Evolutionary conservation across 139 green algal species (phyloP), one percentile per base, ranked within the genome.

Genomic region (Closterium sp.): DNA sequence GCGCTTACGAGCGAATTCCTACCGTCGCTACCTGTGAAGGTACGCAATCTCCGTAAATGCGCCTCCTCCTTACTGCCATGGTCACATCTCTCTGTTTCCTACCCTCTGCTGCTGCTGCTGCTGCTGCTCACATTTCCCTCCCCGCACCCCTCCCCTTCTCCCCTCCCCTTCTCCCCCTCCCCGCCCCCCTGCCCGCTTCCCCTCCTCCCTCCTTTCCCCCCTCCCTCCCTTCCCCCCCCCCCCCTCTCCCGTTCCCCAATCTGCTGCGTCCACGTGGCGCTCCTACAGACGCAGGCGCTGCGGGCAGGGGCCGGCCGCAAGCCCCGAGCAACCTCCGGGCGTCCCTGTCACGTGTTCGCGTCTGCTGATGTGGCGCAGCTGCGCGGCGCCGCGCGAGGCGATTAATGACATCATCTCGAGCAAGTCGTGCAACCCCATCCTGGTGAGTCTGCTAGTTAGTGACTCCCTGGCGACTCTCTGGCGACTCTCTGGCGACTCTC

Each of bases 381-480:
- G 30, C n/a, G 31, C 23, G 90, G 90, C 1, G 90, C n/a, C 90
- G 16, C 93, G n/a, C n/a, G 33, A 93, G 33, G 90, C 87, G n/a
- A 92, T 93, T 32, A 93, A 93, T 55, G 90, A 93, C 36, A 90
- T 94, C 19, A 92, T 94, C 28, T 23, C 90, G 28, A 94, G 91
- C 91, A 94, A 88, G 34, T 81, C 33, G 31, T 92, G 88, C 88
- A 94, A 93, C 43, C 91, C 91, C 30, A 94, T 94, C 33, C 91
- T 94, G 35, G 91, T 94, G n/a, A n/a, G n/a, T n/a, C n/a, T n/a
- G n/a, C n/a, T n/a, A n/a, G n/a, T n/a, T n/a, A n/a, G n/a, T n/a
- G n/a, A n/a, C n/a, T n/a, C n/a, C n/a, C n/a, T n/a, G n/a, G n/a
- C n/a, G n/a, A n/a, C n/a, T n/a, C n/a, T n/a, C n/a, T n/a, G n/a